A percentile compares a stretch with the other conserved stretches of the same genome.
These are phyloP conservation scores for Coniochaeta ligniaria DNA, from an alignment of 2,329 filamentous ascomycete species.

Conservation along the genomic window DNA sequence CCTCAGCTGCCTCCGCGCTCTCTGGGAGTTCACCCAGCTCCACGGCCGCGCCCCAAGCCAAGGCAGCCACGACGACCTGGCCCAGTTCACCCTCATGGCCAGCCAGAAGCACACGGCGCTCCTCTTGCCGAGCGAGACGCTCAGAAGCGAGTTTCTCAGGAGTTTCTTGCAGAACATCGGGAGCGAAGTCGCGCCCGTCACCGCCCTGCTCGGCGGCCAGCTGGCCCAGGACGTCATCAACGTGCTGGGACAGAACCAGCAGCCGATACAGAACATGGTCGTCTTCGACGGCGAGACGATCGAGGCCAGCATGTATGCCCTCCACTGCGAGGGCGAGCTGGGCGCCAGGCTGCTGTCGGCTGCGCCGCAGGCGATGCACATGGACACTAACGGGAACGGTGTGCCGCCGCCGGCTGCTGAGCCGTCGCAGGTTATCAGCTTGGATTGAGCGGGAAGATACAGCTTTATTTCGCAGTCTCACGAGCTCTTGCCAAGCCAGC, in stretches of 20 bases:
- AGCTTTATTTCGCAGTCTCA: neutral
- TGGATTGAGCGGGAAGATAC: neutral
- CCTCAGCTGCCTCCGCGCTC: conserved; percentile 76
- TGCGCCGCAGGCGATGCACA: conserved; percentile 3
- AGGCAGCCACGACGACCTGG: conserved; percentile 57
- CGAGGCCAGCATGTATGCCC: conserved; percentile 70
- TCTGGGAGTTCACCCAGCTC: conserved; percentile 77
- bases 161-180: conserved; percentile 83
- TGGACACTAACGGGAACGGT: neutral
- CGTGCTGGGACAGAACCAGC: conserved; percentile 81
- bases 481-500: neutral
- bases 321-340: conserved; percentile 62
- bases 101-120: conserved; percentile 72
- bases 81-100: conserved; percentile 69
- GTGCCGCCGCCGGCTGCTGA: neutral
- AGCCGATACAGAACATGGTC: conserved; percentile 92
- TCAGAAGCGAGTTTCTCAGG: conserved; percentile 66
- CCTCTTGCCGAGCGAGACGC: conserved; percentile 58
- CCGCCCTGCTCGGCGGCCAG: conserved; percentile 82
- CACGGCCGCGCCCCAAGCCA: conserved; percentile 47
- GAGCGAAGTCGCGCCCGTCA: conserved; percentile 77
- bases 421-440: conserved; percentile 1
- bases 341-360: conserved; percentile 38
- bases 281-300: conserved; percentile 82
- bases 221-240: conserved; percentile 97